Base-by-base conservation (phyloP, 148 eudicot genomes). In the Diospyros lotus region DNA sequence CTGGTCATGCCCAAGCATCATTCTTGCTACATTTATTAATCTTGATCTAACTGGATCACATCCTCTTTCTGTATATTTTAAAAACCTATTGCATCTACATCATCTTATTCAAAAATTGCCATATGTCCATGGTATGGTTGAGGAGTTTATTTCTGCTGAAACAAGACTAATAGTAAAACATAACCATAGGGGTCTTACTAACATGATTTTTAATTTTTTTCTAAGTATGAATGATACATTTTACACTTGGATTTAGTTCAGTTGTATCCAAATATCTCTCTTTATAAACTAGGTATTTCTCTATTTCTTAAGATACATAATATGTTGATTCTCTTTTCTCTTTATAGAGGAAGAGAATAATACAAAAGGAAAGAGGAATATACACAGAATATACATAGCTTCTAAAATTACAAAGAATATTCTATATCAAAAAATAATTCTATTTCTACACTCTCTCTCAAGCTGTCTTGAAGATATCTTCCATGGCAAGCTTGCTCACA, bases 61-160 rank as follows among this genome's bases (percentile, higher is more conserved):
- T 66, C 48, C 9, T 54, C 9, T 13, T 50, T 66, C 48, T 66
- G 15, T 45, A 48, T 53, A 68, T 68, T 56, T 10, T 68, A 50
- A 50, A 50, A 50, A 53, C 41, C 71, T 68, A 15, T 68, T 41
- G 11, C 18, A 18, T 68, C 9, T 68, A n/a, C 1, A 3, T 42
- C 41, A 7, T n/a, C 71, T 17, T 68, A 3, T 10, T 68, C 56
- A 10, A 38, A 1, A 18, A 6, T 39, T 52, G 40, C 18, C 11
- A 51, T 14, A 51, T 15, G 39, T 7, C 59, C 59, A 69, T 68
- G 72, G 58, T 68, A 42, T 68, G 15, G 58, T 51, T 68, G 6
- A 52, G 12, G 38, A 52, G 59, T 69, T 52, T 39, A 52, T 69
- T 38, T 13, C 28, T 67, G 71, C 28, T 68, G 28, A 9, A 14